Conservation (phyloP, 2,329 filamentous ascomycete genomes). For the Colletotrichum acutatum region DNA sequence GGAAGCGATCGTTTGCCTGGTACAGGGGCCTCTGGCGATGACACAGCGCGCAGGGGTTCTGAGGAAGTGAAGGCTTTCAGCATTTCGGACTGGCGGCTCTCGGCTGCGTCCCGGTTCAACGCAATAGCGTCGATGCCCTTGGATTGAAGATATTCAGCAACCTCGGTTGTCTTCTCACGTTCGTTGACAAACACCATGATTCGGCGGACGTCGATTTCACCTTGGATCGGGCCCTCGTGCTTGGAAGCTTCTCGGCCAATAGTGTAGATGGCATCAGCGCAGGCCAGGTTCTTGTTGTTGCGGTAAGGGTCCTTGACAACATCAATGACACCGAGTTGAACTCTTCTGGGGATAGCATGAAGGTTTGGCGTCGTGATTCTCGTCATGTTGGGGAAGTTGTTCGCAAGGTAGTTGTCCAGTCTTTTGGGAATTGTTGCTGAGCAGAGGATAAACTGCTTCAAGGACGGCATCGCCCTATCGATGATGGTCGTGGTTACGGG, state of each 20-base stretch:
- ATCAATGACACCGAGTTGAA: conserved; percentile 93
- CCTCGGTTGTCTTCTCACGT: conserved; percentile 84
- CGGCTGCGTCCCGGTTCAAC: conserved; percentile 84
- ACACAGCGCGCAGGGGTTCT: conserved; percentile 51
- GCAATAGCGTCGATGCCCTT: conserved; percentile 93
- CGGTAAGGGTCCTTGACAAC: conserved; percentile 92
- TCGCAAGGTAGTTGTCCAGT: conserved; percentile 85
- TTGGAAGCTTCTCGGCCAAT: conserved; percentile 81
- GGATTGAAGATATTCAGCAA: conserved; percentile 80
- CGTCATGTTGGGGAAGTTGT: conserved; percentile 83
- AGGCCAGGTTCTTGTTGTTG: conserved; percentile 92
- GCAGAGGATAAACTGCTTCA: conserved; percentile 90
- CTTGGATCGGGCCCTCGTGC: conserved; percentile 66
- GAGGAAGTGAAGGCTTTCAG: conserved; percentile 77
- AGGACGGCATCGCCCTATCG: conserved; percentile 81
- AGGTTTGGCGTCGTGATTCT: conserved; percentile 95
- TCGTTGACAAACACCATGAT: conserved; percentile 98
- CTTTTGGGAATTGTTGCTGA: conserved; percentile 95
- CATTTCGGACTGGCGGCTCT: conserved; percentile 81
- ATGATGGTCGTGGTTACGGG: conserved; percentile 85
- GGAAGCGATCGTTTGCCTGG: conserved; percentile 64
- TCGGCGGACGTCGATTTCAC: conserved; percentile 76
- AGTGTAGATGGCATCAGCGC: conserved; percentile 93
- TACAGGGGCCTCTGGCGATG: conserved; percentile 40
- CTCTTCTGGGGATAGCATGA: conserved; percentile 92